A percentile compares a stretch with the other conserved stretches of the same genome.
These are phyloP conservation scores for Podila epicladia DNA, from an alignment of 192 early-diverging fungal genomes.

Conservation along the genomic window DNA sequence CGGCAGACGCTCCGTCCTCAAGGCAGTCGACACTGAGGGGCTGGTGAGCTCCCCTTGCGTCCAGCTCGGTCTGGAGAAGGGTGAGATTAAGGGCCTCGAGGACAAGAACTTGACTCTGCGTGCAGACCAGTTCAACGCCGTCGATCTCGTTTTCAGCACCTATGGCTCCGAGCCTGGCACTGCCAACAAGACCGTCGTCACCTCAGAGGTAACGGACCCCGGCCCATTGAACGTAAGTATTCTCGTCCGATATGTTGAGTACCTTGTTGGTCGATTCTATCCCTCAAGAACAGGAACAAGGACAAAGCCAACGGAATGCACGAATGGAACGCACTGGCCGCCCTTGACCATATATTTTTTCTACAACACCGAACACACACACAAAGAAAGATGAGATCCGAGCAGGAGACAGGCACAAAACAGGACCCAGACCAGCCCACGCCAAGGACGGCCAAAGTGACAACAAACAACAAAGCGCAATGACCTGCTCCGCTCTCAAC, in stretches of 20 bases:
- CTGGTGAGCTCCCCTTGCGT: constrained; percentile 61
- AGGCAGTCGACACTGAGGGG: constrained; percentile 45
- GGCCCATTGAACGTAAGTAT: constrained; percentile 58
- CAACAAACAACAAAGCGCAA: no score
- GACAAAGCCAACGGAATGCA: neutral
- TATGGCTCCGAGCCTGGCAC: constrained; percentile 48
- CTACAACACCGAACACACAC: neutral
- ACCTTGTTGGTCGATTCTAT: neutral
- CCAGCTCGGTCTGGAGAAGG: constrained; percentile 41
- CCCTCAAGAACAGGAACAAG: neutral
- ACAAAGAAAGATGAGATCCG: neutral
- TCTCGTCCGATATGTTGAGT: neutral
- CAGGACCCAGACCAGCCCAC: no score
- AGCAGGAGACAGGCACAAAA: no score
- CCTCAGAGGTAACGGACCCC: constrained; percentile 58
- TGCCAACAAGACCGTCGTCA: constrained; percentile 58
- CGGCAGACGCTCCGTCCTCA: constrained; percentile 50
- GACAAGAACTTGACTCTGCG: constrained; percentile 57
- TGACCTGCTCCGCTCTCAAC: no score
- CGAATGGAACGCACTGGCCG: neutral
- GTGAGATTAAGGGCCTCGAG: constrained; percentile 34
- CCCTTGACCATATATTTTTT: neutral
- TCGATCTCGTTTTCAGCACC: constrained; percentile 58
- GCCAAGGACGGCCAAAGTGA: no score
- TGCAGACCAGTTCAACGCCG: constrained; percentile 55